A percentile compares a stretch with the other conserved stretches of the same genome.
These are phyloP conservation scores for Rhizophagus sp. DNA, from an alignment of 192 early-diverging fungal genomes.

Conservation along the genomic window DNA sequence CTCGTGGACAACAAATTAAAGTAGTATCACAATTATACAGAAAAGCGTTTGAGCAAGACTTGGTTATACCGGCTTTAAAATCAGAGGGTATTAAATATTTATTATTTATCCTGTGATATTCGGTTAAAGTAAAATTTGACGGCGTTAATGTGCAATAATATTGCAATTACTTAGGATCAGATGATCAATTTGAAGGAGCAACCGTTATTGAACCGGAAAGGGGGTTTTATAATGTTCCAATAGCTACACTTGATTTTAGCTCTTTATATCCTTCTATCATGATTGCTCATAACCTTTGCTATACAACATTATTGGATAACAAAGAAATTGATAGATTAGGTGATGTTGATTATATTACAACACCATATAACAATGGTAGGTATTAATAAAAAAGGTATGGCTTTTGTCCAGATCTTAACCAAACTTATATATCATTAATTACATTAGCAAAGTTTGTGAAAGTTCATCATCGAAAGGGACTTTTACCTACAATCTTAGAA, in stretches of 20 bases:
- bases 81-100: constrained; percentile 57
- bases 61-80: constrained; percentile 89
- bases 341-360: constrained; percentile 84
- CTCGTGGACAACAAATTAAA: constrained; percentile 96
- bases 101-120: neutral
- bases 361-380: constrained; percentile 79
- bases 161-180: constrained; percentile 49
- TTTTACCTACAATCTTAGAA: constrained; percentile 86
- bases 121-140: neutral
- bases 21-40: constrained; percentile 97
- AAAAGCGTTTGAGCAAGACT: constrained; percentile 75
- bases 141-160: neutral
- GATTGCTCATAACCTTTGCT: constrained; percentile 99
- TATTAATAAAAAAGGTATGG: neutral
- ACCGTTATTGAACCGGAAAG: constrained; percentile 93
- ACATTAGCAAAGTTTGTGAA: constrained; percentile 84
- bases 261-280: constrained; percentile 99
- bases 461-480: constrained; percentile 67
- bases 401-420: neutral
- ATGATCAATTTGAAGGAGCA: constrained; percentile 94
- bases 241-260: constrained; percentile 97
- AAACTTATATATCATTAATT: neutral
- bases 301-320: constrained; percentile 78
- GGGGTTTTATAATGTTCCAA: constrained; percentile 94
- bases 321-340: constrained; percentile 60